Base-by-base conservation (phyloP, 805 yeast species). In the Yarrowia osloensis region DNA sequence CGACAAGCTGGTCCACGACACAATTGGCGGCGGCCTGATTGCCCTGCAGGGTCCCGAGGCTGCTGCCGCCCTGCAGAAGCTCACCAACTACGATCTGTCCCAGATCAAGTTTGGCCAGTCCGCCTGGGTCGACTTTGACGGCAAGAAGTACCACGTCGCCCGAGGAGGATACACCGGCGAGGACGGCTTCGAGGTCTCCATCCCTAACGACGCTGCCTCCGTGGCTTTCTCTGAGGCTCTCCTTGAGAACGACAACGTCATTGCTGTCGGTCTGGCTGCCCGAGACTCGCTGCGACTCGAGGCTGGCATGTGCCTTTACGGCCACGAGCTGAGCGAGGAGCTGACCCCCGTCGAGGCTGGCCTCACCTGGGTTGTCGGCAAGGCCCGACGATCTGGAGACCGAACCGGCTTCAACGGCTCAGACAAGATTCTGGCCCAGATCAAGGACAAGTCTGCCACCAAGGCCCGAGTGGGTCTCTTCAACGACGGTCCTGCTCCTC, bases 161-260 rank as follows among this genome's bases (percentile, higher is more conserved):
- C 87, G 99, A 77, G 90, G 96, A 26, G 99, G 99, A 2, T 95
- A 95, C 81, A 95, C 99, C 7, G 99, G 99, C 21, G 99, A 95
- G 78, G 99, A 95, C 76, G 99, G 99, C 1, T 94, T 95, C 77
- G 99, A 95, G 77, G 84, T 94, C 68, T 87, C 96, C 9, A 87
- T 93, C 69, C 88, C 91, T 29, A 76, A 59, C 79, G 81, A 65
- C 75, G 81, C 73, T 13, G 72, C 71, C 24, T 88, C 94, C 1
- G 75, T 79, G 33, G 85, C 83, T 1, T 85, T 95, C 71, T 86
- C 95, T 50, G 78, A 83, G 68, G 80, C 84, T 7, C 78, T 91
- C 62, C 77, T 90, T 49, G 82, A 83, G 44, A 86, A 74, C 67
- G 83, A 83, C 3, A 76, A 80, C 13, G 90, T 91, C 57, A 86